phyloP scores from a whole-genome alignment of 1,284 basidiomycete species.

The Fistulina hepatica region DNA sequence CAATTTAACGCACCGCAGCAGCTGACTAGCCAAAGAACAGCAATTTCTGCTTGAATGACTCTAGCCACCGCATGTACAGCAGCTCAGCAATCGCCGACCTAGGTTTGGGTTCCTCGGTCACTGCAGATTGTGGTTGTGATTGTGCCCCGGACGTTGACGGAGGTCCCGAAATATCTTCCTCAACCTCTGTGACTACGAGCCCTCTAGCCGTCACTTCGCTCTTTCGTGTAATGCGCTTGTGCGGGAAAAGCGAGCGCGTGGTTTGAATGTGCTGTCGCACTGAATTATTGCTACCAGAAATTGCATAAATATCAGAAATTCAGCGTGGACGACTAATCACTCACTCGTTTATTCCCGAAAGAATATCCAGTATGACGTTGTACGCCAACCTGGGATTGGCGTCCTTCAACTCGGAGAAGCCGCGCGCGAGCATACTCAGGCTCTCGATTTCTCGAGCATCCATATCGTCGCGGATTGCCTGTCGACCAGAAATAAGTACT shows the following conservation, averaged over 20 bases:
- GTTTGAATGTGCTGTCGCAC: constrained; percentile 74
- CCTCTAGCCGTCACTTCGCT: constrained; percentile 76
- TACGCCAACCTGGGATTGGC: constrained; percentile 80
- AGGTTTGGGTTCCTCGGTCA: constrained; percentile 30
- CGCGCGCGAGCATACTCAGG: constrained; percentile 79
- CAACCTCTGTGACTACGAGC: constrained; percentile 64
- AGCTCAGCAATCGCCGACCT: constrained; percentile 87
- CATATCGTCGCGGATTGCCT: constrained; percentile 76
- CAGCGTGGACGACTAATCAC: constrained; percentile 21
- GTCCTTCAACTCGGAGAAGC: constrained; percentile 76
- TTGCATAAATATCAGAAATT: constrained; percentile 8
- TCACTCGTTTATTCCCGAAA: constrained; percentile 86
- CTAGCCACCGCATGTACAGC: constrained; percentile 91
- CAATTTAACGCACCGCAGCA: no score
- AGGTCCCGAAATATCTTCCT: constrained; percentile 52
- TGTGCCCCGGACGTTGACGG: constrained; percentile 28
- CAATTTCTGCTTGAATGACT: constrained; percentile 84
- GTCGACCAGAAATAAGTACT: constrained; percentile 12
- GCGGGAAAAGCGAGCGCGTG: constrained; percentile 58
- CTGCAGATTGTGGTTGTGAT: constrained; percentile 21
- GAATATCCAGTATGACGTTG: constrained; percentile 75
- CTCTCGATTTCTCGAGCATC: constrained; percentile 83
- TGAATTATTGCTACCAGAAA: constrained; percentile 45
- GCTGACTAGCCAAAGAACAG: no score
- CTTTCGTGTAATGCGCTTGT: constrained; percentile 65